Conservation (phyloP, 2,329 filamentous ascomycete genomes). For the Fusarium sp. region DNA sequence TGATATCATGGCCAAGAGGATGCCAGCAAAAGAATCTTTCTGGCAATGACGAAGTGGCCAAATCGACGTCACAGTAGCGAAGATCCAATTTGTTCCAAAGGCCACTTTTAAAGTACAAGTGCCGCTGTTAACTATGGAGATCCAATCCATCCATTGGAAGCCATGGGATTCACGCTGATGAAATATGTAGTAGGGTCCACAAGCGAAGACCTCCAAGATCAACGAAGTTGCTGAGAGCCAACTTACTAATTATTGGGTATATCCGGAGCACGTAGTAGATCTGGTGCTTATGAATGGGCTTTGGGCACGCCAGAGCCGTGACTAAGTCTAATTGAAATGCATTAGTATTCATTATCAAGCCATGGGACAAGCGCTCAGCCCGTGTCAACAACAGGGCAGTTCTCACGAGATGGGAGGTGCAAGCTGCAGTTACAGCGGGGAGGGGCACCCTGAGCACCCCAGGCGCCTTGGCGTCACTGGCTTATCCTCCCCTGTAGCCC, state of each 20-base stretch:
- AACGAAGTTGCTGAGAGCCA: slow-evolving; percentile 14
- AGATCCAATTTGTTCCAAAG: slow-evolving; percentile 10
- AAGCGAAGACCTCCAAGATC: slow-evolving; percentile 11
- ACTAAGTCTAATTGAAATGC: background rate
- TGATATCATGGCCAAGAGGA: slow-evolving; percentile 2
- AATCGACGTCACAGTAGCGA: slow-evolving; percentile 37
- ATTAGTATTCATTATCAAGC: slow-evolving; percentile 3
- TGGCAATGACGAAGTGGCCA: slow-evolving; percentile 30
- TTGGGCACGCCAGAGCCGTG: background rate
- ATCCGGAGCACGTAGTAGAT: slow-evolving; percentile 10
- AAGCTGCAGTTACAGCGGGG: slow-evolving; percentile 10
- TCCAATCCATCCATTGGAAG: background rate
- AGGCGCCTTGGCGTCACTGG: slow-evolving; percentile 32
- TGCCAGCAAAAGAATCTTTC: background rate
- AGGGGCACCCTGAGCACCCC: slow-evolving; percentile 29
- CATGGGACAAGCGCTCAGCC: background rate
- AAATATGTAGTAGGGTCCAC: slow-evolving; percentile 20
- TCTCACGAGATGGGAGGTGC: slow-evolving; percentile 5
- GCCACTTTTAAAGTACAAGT: slow-evolving; percentile 1
- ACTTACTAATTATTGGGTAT: background rate
- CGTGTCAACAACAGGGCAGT: slow-evolving; percentile 6
- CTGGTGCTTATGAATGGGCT: slow-evolving; percentile 21
- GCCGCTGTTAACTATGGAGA: slow-evolving; percentile 22
- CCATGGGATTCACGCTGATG: slow-evolving; percentile 14
- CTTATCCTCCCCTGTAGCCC: slow-evolving; percentile 1